Evolutionary conservation across 257 asterid genomes (phyloP), one percentile per base, ranked within the genome.

Genomic region (Solanum neorickii): DNA sequence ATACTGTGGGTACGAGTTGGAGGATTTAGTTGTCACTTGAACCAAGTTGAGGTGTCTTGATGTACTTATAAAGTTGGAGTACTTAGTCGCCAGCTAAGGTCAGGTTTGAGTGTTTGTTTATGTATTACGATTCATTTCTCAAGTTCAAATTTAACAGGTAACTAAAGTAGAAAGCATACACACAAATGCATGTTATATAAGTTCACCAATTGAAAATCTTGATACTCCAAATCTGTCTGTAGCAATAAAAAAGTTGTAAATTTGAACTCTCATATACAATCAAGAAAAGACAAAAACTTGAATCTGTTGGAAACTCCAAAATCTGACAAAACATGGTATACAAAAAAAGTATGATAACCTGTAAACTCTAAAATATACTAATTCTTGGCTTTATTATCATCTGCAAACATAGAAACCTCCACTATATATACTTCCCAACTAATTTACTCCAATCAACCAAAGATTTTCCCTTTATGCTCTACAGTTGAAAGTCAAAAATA

Each of bases 261-360:
- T 82, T 82, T 82, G 46, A 49, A 52, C 8, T 49, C 13, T 82
- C 37, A 47, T n/a, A 6, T 44, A 44, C 60, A 46, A 80, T 80
- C 84, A 80, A 82, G 91, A 90, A 49, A 74, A 87, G 82, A 37
- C 39, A 25, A 70, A 52, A 39, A 18, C 15, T 49, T 88, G 73
- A 25, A 29, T 72, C 6, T 60, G 44, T 87, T 12, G 47, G 49
- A 52, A 14, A 20, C 70, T 52, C 86, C 88, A 88, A 84, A 76
- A 85, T 86, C 72, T 85, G 94, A 90, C 92, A 90, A 89, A 88
- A 74, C 35, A 39, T 27, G 76, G 93, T 82, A 92, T 87, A 46
- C 27, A 86, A 31, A 78, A 37, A 56, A 84, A 35, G 78, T 31
- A 20, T n/a, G 60, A 65, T 66, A 13, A 16, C 73, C 76, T 83